phyloP scores from a whole-genome alignment of 108 stramenopile species.

The Skeletonema marinoi region DNA sequence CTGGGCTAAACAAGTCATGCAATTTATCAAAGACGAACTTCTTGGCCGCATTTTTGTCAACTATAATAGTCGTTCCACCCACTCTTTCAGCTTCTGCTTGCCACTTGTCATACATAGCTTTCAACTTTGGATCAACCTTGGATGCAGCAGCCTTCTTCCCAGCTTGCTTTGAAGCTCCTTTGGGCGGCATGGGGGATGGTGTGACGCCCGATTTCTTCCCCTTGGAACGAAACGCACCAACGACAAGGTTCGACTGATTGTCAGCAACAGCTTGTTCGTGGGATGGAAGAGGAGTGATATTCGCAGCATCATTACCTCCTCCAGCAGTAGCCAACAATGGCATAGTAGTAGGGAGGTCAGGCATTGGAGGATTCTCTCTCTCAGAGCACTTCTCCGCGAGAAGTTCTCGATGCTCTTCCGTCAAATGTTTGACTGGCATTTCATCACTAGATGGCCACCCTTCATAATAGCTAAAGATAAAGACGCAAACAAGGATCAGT shows the following conservation, averaged over 20 bases:
- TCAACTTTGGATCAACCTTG: neutral
- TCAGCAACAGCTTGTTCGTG: conserved; percentile 20
- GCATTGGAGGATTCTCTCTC: conserved; percentile 50
- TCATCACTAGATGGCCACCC: conserved; percentile 65
- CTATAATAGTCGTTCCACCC: conserved; percentile 71
- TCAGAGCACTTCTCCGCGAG: conserved; percentile 64
- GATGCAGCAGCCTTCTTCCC: neutral
- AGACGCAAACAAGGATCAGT: neutral
- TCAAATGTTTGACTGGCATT: conserved; percentile 54
- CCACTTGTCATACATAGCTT: conserved; percentile 65
- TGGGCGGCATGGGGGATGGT: conserved; percentile 34
- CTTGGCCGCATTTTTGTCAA: conserved; percentile 75
- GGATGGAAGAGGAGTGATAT: conserved; percentile 54
- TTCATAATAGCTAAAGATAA: conserved; percentile 50
- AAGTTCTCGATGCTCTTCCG: conserved; percentile 51
- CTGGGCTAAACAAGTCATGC: conserved; percentile 70
- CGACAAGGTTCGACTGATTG: conserved; percentile 29
- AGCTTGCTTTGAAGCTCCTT: conserved; percentile 13
- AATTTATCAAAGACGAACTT: conserved; percentile 73
- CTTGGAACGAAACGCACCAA: conserved; percentile 17
- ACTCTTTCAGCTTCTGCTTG: conserved; percentile 64
- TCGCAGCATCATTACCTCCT: conserved; percentile 5
- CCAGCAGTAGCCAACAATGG: conserved; percentile 26
- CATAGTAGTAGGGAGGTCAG: conserved; percentile 39
- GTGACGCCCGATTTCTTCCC: conserved; percentile 24